Evolutionary conservation across 371 early-diverging fungal species (phyloP).

Genomic region (Rhizopus microsporus): DNA sequence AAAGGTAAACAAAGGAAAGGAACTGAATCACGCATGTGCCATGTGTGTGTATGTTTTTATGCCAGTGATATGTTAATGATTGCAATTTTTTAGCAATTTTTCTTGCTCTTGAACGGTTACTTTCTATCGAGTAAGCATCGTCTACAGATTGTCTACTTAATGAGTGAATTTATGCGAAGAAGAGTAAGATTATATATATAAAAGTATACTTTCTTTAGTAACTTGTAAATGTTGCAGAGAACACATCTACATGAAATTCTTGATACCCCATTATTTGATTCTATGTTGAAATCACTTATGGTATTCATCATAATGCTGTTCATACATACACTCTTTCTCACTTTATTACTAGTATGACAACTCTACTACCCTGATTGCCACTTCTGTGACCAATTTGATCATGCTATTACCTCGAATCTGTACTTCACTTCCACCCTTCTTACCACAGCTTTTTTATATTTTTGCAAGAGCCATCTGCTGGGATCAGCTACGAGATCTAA

Average conservation of each 20-base stretch:
- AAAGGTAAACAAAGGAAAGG: conserved; percentile 30
- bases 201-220: neutral
- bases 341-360: conserved; percentile 54
- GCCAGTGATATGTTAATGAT: neutral
- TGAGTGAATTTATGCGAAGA: conserved; percentile 59
- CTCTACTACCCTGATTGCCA: conserved; percentile 61
- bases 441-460: conserved; percentile 62
- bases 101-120: conserved; percentile 52
- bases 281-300: conserved; percentile 61
- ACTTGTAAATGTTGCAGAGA: conserved; percentile 29
- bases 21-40: neutral
- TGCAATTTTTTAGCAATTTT: conserved; percentile 41
- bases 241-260: conserved; percentile 64
- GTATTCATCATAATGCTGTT: conserved; percentile 23
- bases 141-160: conserved; percentile 54
- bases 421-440: conserved; percentile 52
- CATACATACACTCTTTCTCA: neutral
- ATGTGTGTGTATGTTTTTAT: neutral
- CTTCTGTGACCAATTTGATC: conserved; percentile 62
- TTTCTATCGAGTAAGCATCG: conserved; percentile 58
- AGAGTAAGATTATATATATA: conserved; percentile 38
- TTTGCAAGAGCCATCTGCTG: conserved; percentile 65
- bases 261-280: conserved; percentile 58
- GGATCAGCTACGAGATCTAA: conserved; percentile 57
- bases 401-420: conserved; percentile 72